A percentile compares a stretch with the other conserved stretches of the same genome.
Conservation (phyloP, 1,284 basidiomycete species). For the Exobasidium cylindrosporum region DNA sequence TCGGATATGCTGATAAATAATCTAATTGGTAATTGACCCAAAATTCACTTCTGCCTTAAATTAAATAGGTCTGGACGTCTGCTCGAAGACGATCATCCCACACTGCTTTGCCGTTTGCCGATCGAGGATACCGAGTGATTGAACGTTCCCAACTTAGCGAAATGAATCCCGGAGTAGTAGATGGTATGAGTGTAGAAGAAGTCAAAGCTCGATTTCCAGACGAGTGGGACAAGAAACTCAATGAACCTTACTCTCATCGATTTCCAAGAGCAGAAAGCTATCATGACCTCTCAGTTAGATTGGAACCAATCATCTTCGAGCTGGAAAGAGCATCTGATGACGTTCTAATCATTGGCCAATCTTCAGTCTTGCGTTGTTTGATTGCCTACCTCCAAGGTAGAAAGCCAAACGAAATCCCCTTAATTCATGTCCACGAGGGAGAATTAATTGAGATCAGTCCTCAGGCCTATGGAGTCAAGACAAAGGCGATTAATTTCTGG, state of each 20-base stretch:
- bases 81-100: conserved; percentile 87
- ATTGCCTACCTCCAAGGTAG: conserved; percentile 64
- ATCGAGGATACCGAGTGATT: conserved; percentile 66
- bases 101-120: conserved; percentile 90
- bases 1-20: too few species aligned
- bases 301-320: conserved; percentile 80
- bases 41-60: not conserved
- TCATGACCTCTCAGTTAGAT: conserved; percentile 65
- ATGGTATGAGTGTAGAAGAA: conserved; percentile 85
- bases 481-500: conserved; percentile 43
- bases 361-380: conserved; percentile 95
- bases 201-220: conserved; percentile 85
- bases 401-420: conserved; percentile 92
- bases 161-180: conserved; percentile 80
- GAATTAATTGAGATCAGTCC: conserved; percentile 51
- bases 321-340: conserved; percentile 76
- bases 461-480: conserved; percentile 52
- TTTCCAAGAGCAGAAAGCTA: conserved; percentile 65
- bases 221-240: conserved; percentile 87
- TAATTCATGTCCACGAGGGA: conserved; percentile 71
- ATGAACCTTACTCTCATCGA: conserved; percentile 89
- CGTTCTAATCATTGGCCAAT: conserved; percentile 66
- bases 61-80: conserved; percentile 85
- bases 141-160: conserved; percentile 95
- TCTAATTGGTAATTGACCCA: too few species aligned